Evolutionary conservation across 2,329 filamentous ascomycete genomes (phyloP), one percentile per base, ranked within the genome.

Genomic region (Conoideocrella luteorostrata): DNA sequence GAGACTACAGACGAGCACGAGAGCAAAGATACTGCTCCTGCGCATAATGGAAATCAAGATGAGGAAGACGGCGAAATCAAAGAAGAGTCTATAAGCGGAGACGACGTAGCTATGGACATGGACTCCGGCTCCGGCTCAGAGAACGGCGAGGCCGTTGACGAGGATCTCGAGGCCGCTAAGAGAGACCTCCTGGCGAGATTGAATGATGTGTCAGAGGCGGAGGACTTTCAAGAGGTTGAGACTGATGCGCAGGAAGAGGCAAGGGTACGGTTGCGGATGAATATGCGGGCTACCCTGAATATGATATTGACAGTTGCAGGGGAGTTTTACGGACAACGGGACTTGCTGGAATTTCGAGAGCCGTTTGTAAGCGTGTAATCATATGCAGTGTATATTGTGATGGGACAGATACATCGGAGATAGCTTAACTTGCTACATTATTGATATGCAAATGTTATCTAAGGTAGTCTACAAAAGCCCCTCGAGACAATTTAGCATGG

Each of bases 271-370:
- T 60, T 60, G 30, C 66, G 65, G 30, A 63, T 69, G 55, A 78
- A 75, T 59, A 72, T 72, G 68, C 72, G 77, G 22, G 84, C 81
- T n/a, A 89, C 88, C 32, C 71, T 96, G 26, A 90, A 94, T 65
- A 95, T 95, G 88, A 87, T 96, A 42, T 70, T 96, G 52, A 93
- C 87, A 0, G 75, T 96, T 28, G 83, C 86, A 38, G 90, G 88
- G 54, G 89, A 95, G 65, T 80, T 86, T 52, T 97, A 90, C 64
- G 89, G 91, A 2, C 91, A 97, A 65, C 75, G 84, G 51, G 91
- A 97, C 63, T 65, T 96, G 49, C 74, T 96, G 39, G 80, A 86
- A 55, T 86, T 83, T 49, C 77, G 88, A 46, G 77, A 84, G 48
- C 76, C 77, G 4, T 81, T 80, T 54, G 65, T 70, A 18, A 65